Conservation (phyloP, 306 rosid genomes). For the Casuarina cunninghamiana region DNA sequence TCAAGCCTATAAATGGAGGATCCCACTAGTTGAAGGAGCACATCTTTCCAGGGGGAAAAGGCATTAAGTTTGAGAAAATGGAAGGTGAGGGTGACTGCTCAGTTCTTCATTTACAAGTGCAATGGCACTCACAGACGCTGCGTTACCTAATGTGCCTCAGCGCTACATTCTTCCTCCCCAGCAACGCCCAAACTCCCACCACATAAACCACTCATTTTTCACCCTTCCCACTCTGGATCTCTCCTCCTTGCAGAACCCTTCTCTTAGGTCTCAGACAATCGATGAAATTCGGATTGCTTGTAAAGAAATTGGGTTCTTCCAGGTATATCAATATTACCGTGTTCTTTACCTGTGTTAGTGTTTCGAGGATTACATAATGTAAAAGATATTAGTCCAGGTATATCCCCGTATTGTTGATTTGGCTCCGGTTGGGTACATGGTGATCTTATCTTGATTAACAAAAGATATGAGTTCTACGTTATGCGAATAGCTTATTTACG, state of each 20-base stretch:
- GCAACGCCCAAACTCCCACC: not conserved
- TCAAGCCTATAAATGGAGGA: not conserved
- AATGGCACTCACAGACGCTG: slow-evolving; percentile 30
- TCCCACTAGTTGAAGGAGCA: not conserved
- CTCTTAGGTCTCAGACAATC: slow-evolving; percentile 30
- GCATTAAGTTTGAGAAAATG: not conserved
- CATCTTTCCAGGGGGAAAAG: not conserved
- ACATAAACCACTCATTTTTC: slow-evolving; percentile 11
- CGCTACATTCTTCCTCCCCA: slow-evolving; percentile 51
- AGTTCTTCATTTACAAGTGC: slow-evolving; percentile 30
- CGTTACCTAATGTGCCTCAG: slow-evolving; percentile 40
- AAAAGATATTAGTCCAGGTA: no score
- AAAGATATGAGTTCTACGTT: no score
- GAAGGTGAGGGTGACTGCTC: not conserved
- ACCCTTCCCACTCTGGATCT: slow-evolving; percentile 46
- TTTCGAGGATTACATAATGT: no score
- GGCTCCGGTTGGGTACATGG: no score
- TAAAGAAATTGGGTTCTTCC: slow-evolving; percentile 43
- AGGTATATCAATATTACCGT: slow-evolving; percentile 23
- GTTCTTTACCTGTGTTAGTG: no score
- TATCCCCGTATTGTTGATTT: no score
- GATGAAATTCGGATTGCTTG: slow-evolving; percentile 35
- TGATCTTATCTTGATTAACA: no score
- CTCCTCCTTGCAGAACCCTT: slow-evolving; percentile 29
- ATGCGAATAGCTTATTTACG: no score